phyloP scores from a whole-genome alignment of 2,329 filamentous ascomycete genomes.

The Gyromitra esculenta region DNA sequence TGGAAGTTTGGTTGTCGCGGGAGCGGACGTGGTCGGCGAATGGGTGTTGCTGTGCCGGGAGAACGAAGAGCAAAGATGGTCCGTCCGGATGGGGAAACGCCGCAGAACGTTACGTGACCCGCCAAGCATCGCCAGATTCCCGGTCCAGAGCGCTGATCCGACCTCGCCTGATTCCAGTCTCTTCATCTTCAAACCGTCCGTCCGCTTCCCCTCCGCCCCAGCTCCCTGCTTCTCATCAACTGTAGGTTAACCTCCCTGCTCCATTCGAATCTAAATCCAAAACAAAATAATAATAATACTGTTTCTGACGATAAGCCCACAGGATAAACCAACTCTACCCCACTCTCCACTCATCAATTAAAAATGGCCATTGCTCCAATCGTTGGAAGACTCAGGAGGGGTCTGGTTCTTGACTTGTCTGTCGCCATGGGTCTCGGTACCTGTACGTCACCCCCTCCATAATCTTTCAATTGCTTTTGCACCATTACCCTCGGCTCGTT shows the following conservation, averaged over 20 bases:
- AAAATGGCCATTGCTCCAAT: constrained; percentile 57
- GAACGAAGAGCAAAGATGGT: constrained; percentile 8
- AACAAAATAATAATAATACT: neutral
- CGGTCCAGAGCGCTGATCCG: neutral
- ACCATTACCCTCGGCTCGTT: constrained; percentile 68
- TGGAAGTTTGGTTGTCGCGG: constrained; percentile 4
- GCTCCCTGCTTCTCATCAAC: neutral
- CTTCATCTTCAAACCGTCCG: neutral
- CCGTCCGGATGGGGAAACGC: constrained; percentile 3
- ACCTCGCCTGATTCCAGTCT: constrained; percentile 33
- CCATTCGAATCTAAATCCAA: neutral
- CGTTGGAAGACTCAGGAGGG: constrained; percentile 67
- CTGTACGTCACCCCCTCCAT: constrained; percentile 23
- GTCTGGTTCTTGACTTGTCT: constrained; percentile 73
- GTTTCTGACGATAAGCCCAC: neutral
- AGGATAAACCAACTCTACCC: constrained; percentile 28
- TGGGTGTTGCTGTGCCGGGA: constrained; percentile 4
- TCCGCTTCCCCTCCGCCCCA: neutral
- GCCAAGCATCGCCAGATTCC: constrained; percentile 43
- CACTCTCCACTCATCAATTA: constrained; percentile 21
- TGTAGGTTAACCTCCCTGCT: neutral
- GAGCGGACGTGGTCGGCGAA: neutral
- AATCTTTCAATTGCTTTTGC: neutral
- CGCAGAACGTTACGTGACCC: constrained; percentile 21
- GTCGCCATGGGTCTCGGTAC: constrained; percentile 68